Evolutionary conservation across 208 protist species (phyloP).

Genomic region (Leishmania turanica): DNA sequence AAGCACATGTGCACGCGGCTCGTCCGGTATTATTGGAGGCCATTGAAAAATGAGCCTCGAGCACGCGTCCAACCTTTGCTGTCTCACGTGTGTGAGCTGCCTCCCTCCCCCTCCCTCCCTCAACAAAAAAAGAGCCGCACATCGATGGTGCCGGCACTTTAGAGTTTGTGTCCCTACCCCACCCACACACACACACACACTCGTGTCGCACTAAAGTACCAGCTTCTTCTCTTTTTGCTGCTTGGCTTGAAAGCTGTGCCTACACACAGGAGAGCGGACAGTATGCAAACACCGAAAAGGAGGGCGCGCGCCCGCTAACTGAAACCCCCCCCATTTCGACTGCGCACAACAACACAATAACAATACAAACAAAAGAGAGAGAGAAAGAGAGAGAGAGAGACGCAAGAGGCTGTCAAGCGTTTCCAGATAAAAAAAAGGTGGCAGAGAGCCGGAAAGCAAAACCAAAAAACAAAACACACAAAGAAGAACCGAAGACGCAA

Average conservation of each 20-base stretch:
- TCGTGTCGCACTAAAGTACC: background rate
- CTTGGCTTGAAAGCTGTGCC: background rate
- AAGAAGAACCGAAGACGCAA: background rate
- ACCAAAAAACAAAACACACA: no score
- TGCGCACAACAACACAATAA: background rate
- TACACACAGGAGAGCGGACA: background rate
- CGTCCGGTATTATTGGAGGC: background rate
- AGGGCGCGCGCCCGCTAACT: background rate
- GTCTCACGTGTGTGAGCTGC: background rate
- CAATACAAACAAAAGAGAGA: no score
- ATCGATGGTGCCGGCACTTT: background rate
- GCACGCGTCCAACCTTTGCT: background rate
- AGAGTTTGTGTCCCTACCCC: no score
- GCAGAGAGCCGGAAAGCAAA: no score
- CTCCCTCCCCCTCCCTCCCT: background rate
- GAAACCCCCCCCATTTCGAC: background rate
- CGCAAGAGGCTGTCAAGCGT: background rate
- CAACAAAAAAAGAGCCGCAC: background rate
- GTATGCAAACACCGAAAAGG: background rate
- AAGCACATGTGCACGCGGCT: background rate
- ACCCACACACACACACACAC: background rate
- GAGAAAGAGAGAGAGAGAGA: background rate
- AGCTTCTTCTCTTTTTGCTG: background rate
- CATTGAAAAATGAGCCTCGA: background rate
- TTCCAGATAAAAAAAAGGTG: background rate